Conservation (phyloP, 2,329 filamentous ascomycete species). For the Sporothrix dimorphospora region DNA sequence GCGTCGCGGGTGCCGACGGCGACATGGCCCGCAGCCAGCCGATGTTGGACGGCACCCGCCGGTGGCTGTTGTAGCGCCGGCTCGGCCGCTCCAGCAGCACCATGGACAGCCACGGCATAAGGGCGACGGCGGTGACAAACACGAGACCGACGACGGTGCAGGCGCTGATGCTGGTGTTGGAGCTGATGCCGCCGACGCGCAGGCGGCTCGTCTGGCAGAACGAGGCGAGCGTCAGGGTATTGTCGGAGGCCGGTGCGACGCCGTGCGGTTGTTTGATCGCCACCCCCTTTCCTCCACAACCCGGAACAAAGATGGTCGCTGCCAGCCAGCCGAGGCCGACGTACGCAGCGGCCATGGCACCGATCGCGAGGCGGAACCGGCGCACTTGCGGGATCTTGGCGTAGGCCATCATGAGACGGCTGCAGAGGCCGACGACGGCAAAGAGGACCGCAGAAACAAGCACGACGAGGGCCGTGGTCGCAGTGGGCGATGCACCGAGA, state of each 20-base stretch:
- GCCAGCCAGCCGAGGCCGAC: constrained; percentile 30
- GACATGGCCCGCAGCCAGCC: constrained; percentile 1
- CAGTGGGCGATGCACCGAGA: constrained; percentile 4
- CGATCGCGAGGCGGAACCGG: constrained; percentile 41
- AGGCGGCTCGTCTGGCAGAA: not conserved
- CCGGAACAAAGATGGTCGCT: not conserved
- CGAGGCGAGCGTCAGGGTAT: not conserved
- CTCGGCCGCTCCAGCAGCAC: constrained; percentile 18
- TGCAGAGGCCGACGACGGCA: constrained; percentile 34
- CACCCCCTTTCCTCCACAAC: not conserved
- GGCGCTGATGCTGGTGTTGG: constrained; percentile 8
- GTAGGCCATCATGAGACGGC: constrained; percentile 36
- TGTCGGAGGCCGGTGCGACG: not conserved
- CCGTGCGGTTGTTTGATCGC: not conserved
- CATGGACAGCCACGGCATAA: constrained; percentile 31
- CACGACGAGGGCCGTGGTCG: not conserved
- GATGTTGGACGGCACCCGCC: constrained; percentile 2
- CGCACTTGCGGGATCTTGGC: constrained; percentile 39
- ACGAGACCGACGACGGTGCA: constrained; percentile 17
- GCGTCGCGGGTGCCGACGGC: not conserved
- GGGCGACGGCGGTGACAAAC: constrained; percentile 16
- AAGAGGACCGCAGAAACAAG: not conserved
- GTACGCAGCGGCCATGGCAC: constrained; percentile 36
- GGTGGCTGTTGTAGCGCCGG: constrained; percentile 12
- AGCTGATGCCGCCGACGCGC: not conserved